These are phyloP conservation scores for Sporisorium scitamineum DNA, from an alignment of 1,284 basidiomycete species.

Conservation along the genomic window DNA sequence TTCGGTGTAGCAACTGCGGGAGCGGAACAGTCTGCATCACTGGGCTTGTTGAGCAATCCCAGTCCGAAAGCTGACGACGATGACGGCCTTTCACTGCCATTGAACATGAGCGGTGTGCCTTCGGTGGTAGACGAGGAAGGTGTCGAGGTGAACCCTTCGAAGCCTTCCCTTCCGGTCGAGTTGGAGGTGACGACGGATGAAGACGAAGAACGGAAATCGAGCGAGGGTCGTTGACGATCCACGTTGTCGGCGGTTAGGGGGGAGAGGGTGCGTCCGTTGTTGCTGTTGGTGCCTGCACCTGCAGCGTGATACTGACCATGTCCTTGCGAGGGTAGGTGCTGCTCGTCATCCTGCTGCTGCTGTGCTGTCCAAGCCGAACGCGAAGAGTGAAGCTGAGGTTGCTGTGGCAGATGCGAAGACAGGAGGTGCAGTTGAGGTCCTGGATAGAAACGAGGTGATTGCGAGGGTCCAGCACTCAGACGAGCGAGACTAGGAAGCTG, in stretches of 20 bases:
- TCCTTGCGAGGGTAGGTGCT: not conserved
- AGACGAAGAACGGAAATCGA: slow-evolving; percentile 33
- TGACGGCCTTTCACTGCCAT: not conserved
- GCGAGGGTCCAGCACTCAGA: not conserved
- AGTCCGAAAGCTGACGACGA: slow-evolving; percentile 1
- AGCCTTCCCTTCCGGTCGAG: slow-evolving; percentile 15
- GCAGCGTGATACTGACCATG: not conserved
- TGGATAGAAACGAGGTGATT: slow-evolving; percentile 2
- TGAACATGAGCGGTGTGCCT: slow-evolving; percentile 11
- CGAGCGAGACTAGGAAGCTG: slow-evolving; percentile 34
- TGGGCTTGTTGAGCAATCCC: not conserved
- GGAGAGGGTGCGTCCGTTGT: slow-evolving; percentile 15
- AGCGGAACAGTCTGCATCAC: not conserved
- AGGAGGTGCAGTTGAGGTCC: slow-evolving; percentile 7
- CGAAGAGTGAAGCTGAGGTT: slow-evolving; percentile 10
- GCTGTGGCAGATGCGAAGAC: slow-evolving; percentile 10
- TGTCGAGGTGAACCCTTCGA: slow-evolving; percentile 11
- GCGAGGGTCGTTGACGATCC: slow-evolving; percentile 15
- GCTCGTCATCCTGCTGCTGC: slow-evolving; percentile 4
- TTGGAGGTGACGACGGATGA: slow-evolving; percentile 26
- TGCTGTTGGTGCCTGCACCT: not conserved
- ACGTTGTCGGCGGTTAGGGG: not conserved
- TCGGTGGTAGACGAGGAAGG: slow-evolving; percentile 18
- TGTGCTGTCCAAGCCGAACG: slow-evolving; percentile 3
- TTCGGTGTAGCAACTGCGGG: no score